Evolutionary conservation across 2,329 filamentous ascomycete species (phyloP).

Genomic region (Hortaea werneckii): DNA sequence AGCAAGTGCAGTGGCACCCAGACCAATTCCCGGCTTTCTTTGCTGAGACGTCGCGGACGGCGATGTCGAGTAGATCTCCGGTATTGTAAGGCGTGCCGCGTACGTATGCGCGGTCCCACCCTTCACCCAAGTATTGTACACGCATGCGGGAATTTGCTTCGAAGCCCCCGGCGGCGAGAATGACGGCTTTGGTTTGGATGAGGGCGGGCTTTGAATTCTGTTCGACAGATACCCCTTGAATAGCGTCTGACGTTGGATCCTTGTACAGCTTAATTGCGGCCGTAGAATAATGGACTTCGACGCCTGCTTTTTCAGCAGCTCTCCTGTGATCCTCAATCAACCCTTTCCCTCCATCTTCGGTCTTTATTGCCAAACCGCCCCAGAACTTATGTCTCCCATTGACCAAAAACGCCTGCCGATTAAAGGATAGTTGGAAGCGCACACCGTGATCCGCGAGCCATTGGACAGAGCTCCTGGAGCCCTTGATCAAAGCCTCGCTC

Average conservation of each 20-base stretch:
- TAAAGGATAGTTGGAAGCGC: conserved; percentile 45
- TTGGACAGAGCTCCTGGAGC: conserved; percentile 18
- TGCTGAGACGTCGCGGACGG: conserved; percentile 39
- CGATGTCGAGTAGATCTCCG: conserved; percentile 47
- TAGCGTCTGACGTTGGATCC: conserved; percentile 20
- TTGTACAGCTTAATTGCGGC: conserved; percentile 33
- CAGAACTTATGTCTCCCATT: conserved; percentile 53
- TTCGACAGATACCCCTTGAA: conserved; percentile 26
- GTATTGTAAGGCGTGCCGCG: conserved; percentile 57
- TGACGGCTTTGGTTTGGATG: conserved; percentile 32
- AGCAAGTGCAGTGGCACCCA: conserved; percentile 54
- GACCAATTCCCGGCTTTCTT: conserved; percentile 29
- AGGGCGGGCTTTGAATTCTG: conserved; percentile 14
- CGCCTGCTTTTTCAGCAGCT: conserved; percentile 34
- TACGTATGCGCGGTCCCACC: conserved; percentile 53
- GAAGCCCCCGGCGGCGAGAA: conserved; percentile 54
- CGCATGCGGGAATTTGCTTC: conserved; percentile 51
- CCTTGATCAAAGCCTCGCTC: conserved; percentile 37
- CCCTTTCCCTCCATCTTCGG: conserved; percentile 50
- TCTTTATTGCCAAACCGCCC: conserved; percentile 54
- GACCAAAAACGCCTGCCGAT: conserved; percentile 56
- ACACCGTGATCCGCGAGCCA: conserved; percentile 21
- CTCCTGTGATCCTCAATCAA: conserved; percentile 41
- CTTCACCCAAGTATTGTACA: conserved; percentile 45
- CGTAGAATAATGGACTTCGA: conserved; percentile 40